A percentile compares a stretch with the other conserved stretches of the same genome.
phyloP scores from a whole-genome alignment of 257 asterid genomes.

The Osmanthus fragrans region DNA sequence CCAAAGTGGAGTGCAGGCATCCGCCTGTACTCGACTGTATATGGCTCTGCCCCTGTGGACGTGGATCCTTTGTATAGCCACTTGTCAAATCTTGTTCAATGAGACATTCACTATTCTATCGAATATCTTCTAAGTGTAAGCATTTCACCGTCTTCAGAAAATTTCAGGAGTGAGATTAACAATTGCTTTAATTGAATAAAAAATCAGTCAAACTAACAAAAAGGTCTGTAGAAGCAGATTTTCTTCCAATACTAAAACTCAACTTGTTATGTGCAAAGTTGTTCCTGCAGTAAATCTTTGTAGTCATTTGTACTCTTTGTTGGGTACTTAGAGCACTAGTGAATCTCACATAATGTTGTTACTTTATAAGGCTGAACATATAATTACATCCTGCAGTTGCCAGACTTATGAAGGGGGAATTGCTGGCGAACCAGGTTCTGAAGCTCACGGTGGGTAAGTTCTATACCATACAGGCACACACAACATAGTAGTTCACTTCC shows the following conservation, averaged over 20 bases:
- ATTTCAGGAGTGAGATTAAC: neutral
- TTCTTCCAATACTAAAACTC: neutral
- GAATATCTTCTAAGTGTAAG: neutral
- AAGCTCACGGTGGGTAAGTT: slow-evolving; percentile 99
- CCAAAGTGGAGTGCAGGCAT: no score
- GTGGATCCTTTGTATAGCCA: neutral
- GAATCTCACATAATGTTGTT: slow-evolving; percentile 3
- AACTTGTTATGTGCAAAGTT: neutral
- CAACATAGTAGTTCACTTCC: neutral
- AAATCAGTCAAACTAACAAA: neutral
- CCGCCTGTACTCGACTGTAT: no score
- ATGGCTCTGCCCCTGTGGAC: neutral
- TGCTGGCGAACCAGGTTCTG: slow-evolving; percentile 92
- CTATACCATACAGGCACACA: neutral
- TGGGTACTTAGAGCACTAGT: slow-evolving; percentile 15
- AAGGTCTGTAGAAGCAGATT: neutral
- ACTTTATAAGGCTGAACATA: slow-evolving; percentile 5
- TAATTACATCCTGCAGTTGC: slow-evolving; percentile 56
- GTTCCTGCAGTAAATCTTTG: neutral
- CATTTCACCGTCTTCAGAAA: neutral
- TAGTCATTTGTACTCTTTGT: neutral
- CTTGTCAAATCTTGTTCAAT: neutral
- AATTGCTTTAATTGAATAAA: neutral
- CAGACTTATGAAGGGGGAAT: slow-evolving; percentile 99
- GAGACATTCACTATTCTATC: neutral